phyloP scores from a whole-genome alignment of 2,329 filamentous ascomycete species.

The Tolypocladium endophyticum region DNA sequence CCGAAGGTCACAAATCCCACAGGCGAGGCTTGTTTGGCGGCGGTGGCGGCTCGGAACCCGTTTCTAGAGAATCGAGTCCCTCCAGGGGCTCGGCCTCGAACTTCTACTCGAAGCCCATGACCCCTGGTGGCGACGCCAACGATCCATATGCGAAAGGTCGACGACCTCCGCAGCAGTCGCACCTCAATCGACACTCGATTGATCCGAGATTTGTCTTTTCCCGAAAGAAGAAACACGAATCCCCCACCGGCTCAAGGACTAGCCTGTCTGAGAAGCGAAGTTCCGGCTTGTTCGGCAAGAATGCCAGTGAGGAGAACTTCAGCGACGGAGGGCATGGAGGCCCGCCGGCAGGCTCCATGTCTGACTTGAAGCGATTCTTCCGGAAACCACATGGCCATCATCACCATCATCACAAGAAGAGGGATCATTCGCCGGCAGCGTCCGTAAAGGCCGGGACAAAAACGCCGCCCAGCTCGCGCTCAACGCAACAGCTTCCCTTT shows the following conservation, averaged over 20 bases:
- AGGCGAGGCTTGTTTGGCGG: conserved; percentile 44
- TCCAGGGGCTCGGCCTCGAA: conserved; percentile 51
- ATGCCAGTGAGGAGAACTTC: conserved; percentile 23
- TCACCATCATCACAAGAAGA: conserved; percentile 54
- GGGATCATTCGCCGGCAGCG: conserved; percentile 52
- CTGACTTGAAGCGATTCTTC: conserved; percentile 94
- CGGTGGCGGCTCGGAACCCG: conserved; percentile 42
- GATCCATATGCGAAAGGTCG: conserved; percentile 82
- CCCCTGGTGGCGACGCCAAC: conserved; percentile 67
- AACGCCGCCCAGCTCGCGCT: conserved; percentile 34
- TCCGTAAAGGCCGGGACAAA: conserved; percentile 39
- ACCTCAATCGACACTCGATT: conserved; percentile 50
- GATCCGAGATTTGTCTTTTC: conserved; percentile 81
- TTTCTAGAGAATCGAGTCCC: conserved; percentile 53
- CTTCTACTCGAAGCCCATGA: conserved; percentile 63
- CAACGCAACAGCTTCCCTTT: conserved; percentile 65
- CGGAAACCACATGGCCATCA: conserved; percentile 47
- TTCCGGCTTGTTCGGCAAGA: conserved; percentile 28
- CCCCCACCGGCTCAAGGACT: conserved; percentile 41
- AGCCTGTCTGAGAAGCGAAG: conserved; percentile 44
- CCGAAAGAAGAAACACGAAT: conserved; percentile 56
- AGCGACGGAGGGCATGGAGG: conserved; percentile 15
- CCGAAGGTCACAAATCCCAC: conserved; percentile 31
- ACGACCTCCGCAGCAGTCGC: conserved; percentile 57
- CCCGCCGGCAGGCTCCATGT: conserved; percentile 67